Evolutionary conservation across 2,329 filamentous ascomycete genomes (phyloP).

Genomic region (Curvularia spicifera): DNA sequence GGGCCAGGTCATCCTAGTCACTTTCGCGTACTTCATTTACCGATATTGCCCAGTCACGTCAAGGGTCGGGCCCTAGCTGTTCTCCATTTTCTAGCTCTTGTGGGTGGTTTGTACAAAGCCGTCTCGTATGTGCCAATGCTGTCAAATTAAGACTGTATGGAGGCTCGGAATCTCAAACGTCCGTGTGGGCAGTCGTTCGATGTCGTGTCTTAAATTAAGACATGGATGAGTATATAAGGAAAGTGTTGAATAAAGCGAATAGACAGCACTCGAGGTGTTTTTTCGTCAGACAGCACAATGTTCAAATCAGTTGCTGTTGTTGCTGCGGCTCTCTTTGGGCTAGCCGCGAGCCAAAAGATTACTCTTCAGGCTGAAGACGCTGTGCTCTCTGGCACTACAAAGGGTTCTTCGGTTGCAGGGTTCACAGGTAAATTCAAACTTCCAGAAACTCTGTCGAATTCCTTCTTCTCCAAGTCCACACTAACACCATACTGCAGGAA

Average conservation of each 20-base stretch:
- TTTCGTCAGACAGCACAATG: slow-evolving; percentile 1
- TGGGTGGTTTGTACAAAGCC: not conserved
- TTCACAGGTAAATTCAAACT: slow-evolving; percentile 3
- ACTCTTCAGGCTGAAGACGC: slow-evolving; percentile 15
- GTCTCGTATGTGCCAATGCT: slow-evolving; percentile 6
- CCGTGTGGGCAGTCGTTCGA: not conserved
- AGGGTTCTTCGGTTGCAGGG: slow-evolving; percentile 2
- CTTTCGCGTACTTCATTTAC: slow-evolving; percentile 13
- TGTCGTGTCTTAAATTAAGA: not conserved
- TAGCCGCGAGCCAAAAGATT: slow-evolving; percentile 25
- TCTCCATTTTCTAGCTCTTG: not conserved
- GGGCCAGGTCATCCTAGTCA: slow-evolving; percentile 7
- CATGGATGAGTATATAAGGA: not conserved
- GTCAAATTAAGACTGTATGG: slow-evolving; percentile 6
- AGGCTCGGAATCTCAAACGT: not conserved
- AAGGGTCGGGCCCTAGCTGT: slow-evolving; percentile 2
- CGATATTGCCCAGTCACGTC: slow-evolving; percentile 12
- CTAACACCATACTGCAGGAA: slow-evolving; percentile 39
- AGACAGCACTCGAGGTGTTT: not conserved
- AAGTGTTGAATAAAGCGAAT: not conserved
- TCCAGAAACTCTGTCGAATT: too few relatives aligned
- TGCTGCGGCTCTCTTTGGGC: slow-evolving; percentile 11
- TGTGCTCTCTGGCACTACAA: not conserved
- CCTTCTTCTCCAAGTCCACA: not conserved
- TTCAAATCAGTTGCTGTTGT: slow-evolving; percentile 1